These are phyloP conservation scores for Leccinum subgranulosum DNA, from an alignment of 768 basidiomycete species.

Conservation along the genomic window DNA sequence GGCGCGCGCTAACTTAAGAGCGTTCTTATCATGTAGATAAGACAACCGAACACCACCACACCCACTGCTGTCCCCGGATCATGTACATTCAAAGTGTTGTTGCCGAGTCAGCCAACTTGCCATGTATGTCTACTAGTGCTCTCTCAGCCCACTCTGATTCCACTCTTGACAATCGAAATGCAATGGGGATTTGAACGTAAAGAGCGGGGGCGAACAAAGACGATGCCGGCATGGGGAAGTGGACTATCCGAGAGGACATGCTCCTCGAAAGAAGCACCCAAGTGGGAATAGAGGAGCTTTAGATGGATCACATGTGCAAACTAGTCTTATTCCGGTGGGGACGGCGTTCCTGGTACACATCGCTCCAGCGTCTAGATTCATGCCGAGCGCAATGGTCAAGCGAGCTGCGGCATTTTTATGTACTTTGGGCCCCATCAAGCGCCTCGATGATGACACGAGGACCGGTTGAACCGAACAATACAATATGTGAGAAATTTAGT, in stretches of 20 bases:
- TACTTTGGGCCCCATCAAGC: not conserved
- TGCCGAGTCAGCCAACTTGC: too few relatives aligned
- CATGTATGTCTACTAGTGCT: too few relatives aligned
- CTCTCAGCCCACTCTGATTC: too few relatives aligned
- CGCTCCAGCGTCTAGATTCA: too few relatives aligned
- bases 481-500: not conserved
- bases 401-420: not conserved
- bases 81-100: too few relatives aligned
- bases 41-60: not conserved
- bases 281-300: not conserved
- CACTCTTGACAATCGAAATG: too few relatives aligned
- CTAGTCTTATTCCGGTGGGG: not conserved
- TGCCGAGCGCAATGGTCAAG: too few relatives aligned
- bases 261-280: not conserved
- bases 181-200: too few relatives aligned
- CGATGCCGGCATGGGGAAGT: too few relatives aligned
- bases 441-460: not conserved
- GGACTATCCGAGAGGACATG: too few relatives aligned
- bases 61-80: too few relatives aligned
- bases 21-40: slow-evolving; percentile 2
- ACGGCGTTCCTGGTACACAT: not conserved
- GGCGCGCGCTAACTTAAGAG: not conserved
- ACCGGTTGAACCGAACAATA: not conserved
- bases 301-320: not conserved
- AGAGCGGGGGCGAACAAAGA: too few relatives aligned